Evolutionary conservation across 352 stramenopile genomes (phyloP), one percentile per base, ranked within the genome.

Genomic region (Phytophthora ohioensis): DNA sequence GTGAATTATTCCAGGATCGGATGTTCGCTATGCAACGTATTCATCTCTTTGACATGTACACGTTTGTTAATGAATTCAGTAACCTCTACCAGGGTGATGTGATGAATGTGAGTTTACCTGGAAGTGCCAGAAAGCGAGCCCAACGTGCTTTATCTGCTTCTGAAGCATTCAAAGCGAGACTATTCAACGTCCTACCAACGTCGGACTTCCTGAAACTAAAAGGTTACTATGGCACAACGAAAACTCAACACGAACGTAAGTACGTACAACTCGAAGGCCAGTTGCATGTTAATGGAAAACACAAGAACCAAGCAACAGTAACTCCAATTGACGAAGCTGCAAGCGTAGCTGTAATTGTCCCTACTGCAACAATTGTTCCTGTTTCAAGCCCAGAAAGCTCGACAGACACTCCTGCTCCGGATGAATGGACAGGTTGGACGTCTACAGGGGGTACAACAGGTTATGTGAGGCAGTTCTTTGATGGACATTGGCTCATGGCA

Each of bases 11-110:
- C 42, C 84, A 93, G 71, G 80, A 94, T 27, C 82, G 85, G 2
- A 88, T 95, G 85, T 81, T 92, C 30, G 81, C 79, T 12, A 92
- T 94, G 80, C 84, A 94, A 57, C 78, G 85, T 6, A 78, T 94
- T 17, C 87, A 93, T 43, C 80, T 88, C 57, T 93, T 92, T 48
- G 87, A 95, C 58, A 85, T 92, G 64, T 91, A 91, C 58, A 71
- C 62, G 0, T 95, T 95, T 47, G 74, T 94, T 3, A 79, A 92
- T 47, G 78, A 88, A 39, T 95, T 95, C 38, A 87, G 80, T 31
- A 88, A 92, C 17, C 47, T 94, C 0, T 95, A 91, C 61, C 75
- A 84, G 42, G 85, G 67, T 15, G 88, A 95, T 21, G 80, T 90
- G 7, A 90, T 93, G 87, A 93, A 95, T 52, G 74, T 90, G 13